phyloP scores from a whole-genome alignment of 2,329 filamentous ascomycete genomes.

The Cladophialophora bantiana region DNA sequence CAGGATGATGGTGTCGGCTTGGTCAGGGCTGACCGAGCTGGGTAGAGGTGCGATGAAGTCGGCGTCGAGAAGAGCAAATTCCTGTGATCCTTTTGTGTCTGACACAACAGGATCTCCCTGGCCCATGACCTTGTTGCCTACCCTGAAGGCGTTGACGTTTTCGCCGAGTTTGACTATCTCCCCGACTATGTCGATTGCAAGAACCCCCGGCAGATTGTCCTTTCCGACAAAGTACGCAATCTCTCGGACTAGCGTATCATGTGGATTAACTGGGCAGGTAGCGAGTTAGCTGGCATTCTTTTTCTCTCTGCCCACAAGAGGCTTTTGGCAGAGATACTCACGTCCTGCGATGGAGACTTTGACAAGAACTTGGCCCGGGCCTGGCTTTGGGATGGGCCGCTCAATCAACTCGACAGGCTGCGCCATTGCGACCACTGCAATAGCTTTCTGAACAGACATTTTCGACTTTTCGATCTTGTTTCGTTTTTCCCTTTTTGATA shows the following conservation, averaged over 20 bases:
- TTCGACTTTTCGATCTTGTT: neutral
- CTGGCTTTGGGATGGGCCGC: slow-evolving; percentile 8
- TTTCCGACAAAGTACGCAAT: slow-evolving; percentile 14
- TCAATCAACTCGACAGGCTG: slow-evolving; percentile 14
- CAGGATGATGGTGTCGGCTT: slow-evolving; percentile 10
- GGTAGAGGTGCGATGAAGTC: slow-evolving; percentile 14
- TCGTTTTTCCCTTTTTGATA: neutral
- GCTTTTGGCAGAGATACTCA: neutral
- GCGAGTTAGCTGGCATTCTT: neutral
- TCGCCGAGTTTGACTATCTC: slow-evolving; percentile 4
- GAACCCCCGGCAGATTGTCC: slow-evolving; percentile 8
- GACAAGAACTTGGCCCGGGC: slow-evolving; percentile 12
- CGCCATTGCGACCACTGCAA: neutral
- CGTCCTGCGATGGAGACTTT: slow-evolving; percentile 17
- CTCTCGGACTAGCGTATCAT: slow-evolving; percentile 7
- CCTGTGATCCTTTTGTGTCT: slow-evolving; percentile 14
- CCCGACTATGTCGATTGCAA: slow-evolving; percentile 14
- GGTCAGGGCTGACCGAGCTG: slow-evolving; percentile 6
- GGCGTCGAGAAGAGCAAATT: slow-evolving; percentile 15
- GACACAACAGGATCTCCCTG: slow-evolving; percentile 13
- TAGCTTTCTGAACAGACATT: slow-evolving; percentile 11
- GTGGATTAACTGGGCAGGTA: slow-evolving; percentile 7
- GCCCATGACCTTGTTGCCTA: slow-evolving; percentile 9
- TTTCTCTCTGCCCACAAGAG: neutral
- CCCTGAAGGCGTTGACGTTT: slow-evolving; percentile 9